Evolutionary conservation across 345 rosid species (phyloP), one percentile per base, ranked within the genome.

Genomic region (Turnera subulata): DNA sequence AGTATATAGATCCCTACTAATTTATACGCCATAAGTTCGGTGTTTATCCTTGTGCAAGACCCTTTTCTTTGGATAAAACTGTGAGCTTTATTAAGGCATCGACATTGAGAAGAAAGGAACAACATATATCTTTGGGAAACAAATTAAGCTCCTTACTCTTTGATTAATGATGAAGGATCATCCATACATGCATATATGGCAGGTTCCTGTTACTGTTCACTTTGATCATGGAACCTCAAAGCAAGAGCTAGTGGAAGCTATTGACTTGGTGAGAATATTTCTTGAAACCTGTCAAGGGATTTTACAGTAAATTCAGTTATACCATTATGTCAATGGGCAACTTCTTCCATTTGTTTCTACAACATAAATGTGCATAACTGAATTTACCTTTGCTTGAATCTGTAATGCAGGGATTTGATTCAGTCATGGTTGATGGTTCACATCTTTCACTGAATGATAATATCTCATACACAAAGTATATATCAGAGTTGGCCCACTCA

Each of bases 341-440:
- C 7, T 11, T 16, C 16, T 37, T 47, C 38, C 25, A 21, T 64
- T 12, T 39, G 8, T 56, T 20, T 29, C 9, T n/a, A 46, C 24
- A 12, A n/a, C 10, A 25, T 60, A 54, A 24, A 25, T 26, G 50
- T 59, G 58, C 39, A 42, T 50, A 18, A 56, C 18, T 17, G 46
- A 59, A 49, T 49, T 42, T 61, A 22, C 63, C 33, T 63, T 65
- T 55, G 26, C 32, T 35, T 63, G 45, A n/a, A 52, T 64, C 53
- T 38, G 29, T 42, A 24, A 37, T 55, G 50, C 47, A 92, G 98
- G 96, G 96, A 65, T 86, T 89, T 63, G 84, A 89, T 74, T 92
- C 98, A 14, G 81, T 92, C 39, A 92, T 89, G 98, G 96, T 79
- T 59, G 96, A 92, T 69, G 98, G 91, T 63, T 92, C 98, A 35